Evolutionary conservation across 805 yeast genomes (phyloP).

Genomic region (Metschnikowia kunwiensis): DNA sequence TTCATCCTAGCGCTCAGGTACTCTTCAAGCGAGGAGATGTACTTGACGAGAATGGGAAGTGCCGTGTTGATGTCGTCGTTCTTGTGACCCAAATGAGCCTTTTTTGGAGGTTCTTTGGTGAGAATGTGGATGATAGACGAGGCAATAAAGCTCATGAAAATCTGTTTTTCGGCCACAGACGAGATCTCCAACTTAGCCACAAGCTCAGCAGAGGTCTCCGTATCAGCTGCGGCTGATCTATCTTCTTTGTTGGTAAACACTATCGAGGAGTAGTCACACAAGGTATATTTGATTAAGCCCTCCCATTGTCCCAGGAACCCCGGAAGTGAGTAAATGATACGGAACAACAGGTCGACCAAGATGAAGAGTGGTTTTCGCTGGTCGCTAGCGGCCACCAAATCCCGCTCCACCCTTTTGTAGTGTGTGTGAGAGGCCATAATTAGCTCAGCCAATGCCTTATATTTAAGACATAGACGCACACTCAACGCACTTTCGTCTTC

Average conservation of each 20-base stretch:
- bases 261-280: constrained; percentile 44
- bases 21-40: constrained; percentile 23
- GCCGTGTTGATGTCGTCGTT: constrained; percentile 15
- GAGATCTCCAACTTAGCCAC: constrained; percentile 28
- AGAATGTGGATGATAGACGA: constrained; percentile 38
- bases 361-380: constrained; percentile 2
- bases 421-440: constrained; percentile 13
- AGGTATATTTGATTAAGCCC: constrained; percentile 37
- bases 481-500: constrained; percentile 20
- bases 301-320: constrained; percentile 36
- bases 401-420: constrained; percentile 6
- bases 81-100: constrained; percentile 16
- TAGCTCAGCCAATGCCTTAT: constrained; percentile 19
- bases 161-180: constrained; percentile 19
- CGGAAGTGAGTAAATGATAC: constrained; percentile 32
- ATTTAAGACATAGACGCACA: constrained; percentile 22
- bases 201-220: constrained; percentile 27
- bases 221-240: constrained; percentile 15
- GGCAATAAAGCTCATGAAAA: constrained; percentile 36
- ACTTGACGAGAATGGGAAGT: constrained; percentile 23
- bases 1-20: constrained; percentile 21
- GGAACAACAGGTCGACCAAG: constrained; percentile 24
- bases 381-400: not conserved
- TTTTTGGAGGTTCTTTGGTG: constrained; percentile 21
- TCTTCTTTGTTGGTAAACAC: constrained; percentile 16